Evolutionary conservation across 148 eudicot genomes (phyloP).

Genomic region (Rhododendron vialii): DNA sequence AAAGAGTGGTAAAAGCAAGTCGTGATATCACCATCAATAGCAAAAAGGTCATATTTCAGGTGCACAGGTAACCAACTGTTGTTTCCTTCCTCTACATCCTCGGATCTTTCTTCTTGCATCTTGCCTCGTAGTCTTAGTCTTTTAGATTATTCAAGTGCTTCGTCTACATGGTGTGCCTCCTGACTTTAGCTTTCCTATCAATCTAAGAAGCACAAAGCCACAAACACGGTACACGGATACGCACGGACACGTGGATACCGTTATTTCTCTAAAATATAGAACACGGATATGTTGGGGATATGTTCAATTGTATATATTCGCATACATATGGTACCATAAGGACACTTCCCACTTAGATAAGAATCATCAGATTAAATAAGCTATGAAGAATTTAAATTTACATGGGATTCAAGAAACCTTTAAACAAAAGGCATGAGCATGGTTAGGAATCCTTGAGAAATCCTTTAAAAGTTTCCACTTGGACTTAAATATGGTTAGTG

Average conservation of each 20-base stretch:
- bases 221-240: background rate
- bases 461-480: background rate
- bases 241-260: background rate
- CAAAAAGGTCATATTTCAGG: constrained; percentile 98
- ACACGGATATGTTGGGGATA: background rate
- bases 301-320: background rate
- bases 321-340: background rate
- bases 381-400: background rate
- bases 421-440: background rate
- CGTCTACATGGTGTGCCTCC: background rate
- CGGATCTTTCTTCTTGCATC: background rate
- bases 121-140: background rate
- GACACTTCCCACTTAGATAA: background rate
- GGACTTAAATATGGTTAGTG: background rate
- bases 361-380: background rate
- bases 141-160: background rate
- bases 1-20: constrained; percentile 96
- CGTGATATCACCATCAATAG: constrained; percentile 94
- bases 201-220: background rate
- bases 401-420: background rate
- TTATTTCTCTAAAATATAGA: background rate
- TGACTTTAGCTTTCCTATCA: background rate
- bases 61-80: constrained; percentile 64
- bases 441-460: background rate
- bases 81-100: background rate